A percentile compares a stretch with the other conserved stretches of the same genome.
Conservation (phyloP, 2,329 filamentous ascomycete genomes). For the Diaporthe sp. region DNA sequence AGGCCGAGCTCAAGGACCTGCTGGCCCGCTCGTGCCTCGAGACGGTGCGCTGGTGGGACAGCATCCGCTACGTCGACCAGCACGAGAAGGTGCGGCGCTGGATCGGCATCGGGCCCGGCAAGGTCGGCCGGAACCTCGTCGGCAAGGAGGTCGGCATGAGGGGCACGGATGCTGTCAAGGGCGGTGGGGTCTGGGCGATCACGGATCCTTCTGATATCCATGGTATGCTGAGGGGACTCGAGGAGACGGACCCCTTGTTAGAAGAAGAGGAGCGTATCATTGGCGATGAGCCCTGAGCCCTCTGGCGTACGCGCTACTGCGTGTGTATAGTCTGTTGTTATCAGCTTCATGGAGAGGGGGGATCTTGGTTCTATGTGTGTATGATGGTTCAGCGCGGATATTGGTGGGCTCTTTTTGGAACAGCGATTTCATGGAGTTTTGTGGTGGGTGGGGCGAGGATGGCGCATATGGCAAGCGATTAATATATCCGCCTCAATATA, state of each 20-base stretch:
- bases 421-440: constrained; percentile 2
- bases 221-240: constrained; percentile 74
- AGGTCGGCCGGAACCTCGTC: constrained; percentile 92
- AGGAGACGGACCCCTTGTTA: constrained; percentile 71
- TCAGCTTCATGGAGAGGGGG: neutral
- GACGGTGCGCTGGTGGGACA: constrained; percentile 95
- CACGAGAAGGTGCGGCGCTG: constrained; percentile 85
- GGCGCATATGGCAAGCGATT: constrained; percentile 22
- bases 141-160: constrained; percentile 95
- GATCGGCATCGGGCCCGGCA: constrained; percentile 93
- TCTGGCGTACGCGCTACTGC: neutral
- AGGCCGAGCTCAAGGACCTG: constrained; percentile 82
- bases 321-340: neutral
- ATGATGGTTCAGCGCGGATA: neutral
- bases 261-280: constrained; percentile 60
- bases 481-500: neutral
- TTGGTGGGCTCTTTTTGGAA: neutral
- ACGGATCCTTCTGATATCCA: constrained; percentile 84
- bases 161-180: constrained; percentile 82
- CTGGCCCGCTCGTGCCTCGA: constrained; percentile 88
- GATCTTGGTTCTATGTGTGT: neutral
- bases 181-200: constrained; percentile 93
- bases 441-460: neutral
- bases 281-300: constrained; percentile 36
- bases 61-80: constrained; percentile 89